phyloP scores from a whole-genome alignment of 1,284 basidiomycete genomes.

The Ustilago shanxiensis region DNA sequence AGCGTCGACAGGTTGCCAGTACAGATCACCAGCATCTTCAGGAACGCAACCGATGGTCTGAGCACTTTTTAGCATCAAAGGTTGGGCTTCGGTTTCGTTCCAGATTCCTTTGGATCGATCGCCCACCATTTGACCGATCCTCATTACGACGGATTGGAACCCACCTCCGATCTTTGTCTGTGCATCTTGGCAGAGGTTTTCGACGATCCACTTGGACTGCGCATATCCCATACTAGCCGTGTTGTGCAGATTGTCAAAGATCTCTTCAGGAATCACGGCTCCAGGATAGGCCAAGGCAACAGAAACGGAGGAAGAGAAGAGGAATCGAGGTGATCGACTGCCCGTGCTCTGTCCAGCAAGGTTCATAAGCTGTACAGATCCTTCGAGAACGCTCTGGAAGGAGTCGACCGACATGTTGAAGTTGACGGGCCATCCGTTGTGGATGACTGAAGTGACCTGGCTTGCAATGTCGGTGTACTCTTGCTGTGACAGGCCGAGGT shows the following conservation, averaged over 20 bases:
- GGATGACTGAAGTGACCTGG: slow-evolving; percentile 42
- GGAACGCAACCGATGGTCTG: slow-evolving; percentile 74
- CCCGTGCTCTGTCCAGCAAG: slow-evolving; percentile 73
- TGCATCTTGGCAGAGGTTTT: slow-evolving; percentile 74
- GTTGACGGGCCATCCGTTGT: slow-evolving; percentile 61
- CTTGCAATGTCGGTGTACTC: slow-evolving; percentile 22
- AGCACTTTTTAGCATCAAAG: slow-evolving; percentile 72
- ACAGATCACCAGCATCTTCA: slow-evolving; percentile 72
- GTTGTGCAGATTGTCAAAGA: slow-evolving; percentile 70
- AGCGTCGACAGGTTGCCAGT: slow-evolving; percentile 76
- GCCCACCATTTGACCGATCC: slow-evolving; percentile 75
- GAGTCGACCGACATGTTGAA: slow-evolving; percentile 54
- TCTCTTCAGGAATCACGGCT: slow-evolving; percentile 71
- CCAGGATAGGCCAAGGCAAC: slow-evolving; percentile 68
- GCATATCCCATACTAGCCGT: slow-evolving; percentile 75
- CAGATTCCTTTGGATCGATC: slow-evolving; percentile 75
- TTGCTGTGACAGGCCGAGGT: slow-evolving; percentile 28
- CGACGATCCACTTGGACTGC: slow-evolving; percentile 76
- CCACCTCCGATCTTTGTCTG: slow-evolving; percentile 54
- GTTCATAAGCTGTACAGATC: slow-evolving; percentile 75
- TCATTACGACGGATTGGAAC: slow-evolving; percentile 40
- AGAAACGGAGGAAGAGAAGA: slow-evolving; percentile 76
- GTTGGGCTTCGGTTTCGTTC: slow-evolving; percentile 76
- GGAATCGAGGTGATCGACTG: slow-evolving; percentile 72
- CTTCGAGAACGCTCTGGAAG: slow-evolving; percentile 70